Conservation (phyloP, 768 basidiomycete species). For the Phlegmacium glaucopus region DNA sequence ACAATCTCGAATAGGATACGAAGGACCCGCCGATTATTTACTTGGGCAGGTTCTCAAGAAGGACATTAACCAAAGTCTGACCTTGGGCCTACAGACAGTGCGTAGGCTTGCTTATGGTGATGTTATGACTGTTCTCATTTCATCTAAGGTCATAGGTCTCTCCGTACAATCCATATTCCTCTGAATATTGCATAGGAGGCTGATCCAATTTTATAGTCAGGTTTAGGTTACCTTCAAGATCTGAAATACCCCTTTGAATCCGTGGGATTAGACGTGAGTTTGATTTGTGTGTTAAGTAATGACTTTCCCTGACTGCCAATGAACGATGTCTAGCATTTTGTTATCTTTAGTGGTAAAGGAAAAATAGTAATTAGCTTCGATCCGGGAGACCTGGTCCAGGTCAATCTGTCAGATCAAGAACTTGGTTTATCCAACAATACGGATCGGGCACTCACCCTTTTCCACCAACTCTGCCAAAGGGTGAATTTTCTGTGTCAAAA, state of each 20-base stretch:
- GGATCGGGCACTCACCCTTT: neutral
- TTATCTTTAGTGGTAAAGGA: constrained; percentile 2
- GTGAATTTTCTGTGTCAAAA: neutral
- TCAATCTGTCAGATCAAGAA: neutral
- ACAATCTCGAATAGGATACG: neutral
- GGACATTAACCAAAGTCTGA: constrained; percentile 2
- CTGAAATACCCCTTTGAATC: constrained; percentile 3
- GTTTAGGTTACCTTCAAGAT: constrained; percentile 6
- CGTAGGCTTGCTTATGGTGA: neutral
- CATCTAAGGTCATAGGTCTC: constrained; percentile 1
- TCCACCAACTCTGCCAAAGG: constrained; percentile 4
- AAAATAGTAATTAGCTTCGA: constrained; percentile 3
- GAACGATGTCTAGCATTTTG: constrained; percentile 1
- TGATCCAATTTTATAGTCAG: neutral
- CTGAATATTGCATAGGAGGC: neutral
- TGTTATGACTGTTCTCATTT: neutral
- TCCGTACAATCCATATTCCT: neutral
- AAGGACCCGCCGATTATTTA: neutral
- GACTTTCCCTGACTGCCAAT: neutral
- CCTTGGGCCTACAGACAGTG: constrained; percentile 4
- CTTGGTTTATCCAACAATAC: neutral
- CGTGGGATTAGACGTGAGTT: constrained; percentile 3
- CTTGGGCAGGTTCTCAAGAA: neutral
- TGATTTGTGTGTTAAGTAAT: neutral
- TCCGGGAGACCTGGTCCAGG: neutral